Evolutionary conservation across 768 basidiomycete genomes (phyloP).

Genomic region (Russula dissimulans): DNA sequence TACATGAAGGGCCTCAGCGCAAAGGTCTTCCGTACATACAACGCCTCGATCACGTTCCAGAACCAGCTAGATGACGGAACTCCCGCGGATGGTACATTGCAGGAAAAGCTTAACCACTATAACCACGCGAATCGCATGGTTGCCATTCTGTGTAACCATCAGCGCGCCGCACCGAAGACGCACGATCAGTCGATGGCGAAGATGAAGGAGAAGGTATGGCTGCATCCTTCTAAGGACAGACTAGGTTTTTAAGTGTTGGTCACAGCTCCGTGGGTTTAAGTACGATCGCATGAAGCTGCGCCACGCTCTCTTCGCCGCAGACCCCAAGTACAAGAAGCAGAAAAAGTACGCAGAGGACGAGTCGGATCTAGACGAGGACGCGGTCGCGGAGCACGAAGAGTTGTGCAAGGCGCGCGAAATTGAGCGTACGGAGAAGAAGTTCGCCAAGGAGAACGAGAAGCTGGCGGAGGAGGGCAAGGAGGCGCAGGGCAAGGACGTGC

Average conservation of each 20-base stretch:
- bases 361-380: slow-evolving; percentile 92
- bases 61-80: slow-evolving; percentile 73
- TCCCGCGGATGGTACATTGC: slow-evolving; percentile 61
- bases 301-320: slow-evolving; percentile 70
- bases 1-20: slow-evolving; percentile 98
- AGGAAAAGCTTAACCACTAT: slow-evolving; percentile 95
- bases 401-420: slow-evolving; percentile 68
- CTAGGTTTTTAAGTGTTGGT: neutral
- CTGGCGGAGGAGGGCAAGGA: slow-evolving; percentile 60
- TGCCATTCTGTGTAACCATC: slow-evolving; percentile 98
- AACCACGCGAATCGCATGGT: slow-evolving; percentile 96
- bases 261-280: slow-evolving; percentile 76
- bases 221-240: neutral
- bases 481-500: slow-evolving; percentile 46
- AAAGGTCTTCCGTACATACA: slow-evolving; percentile 99
- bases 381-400: slow-evolving; percentile 73
- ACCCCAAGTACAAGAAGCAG: slow-evolving; percentile 75
- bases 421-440: slow-evolving; percentile 90
- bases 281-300: slow-evolving; percentile 98
- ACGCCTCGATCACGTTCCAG: slow-evolving; percentile 95
- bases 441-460: slow-evolving; percentile 89
- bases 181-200: slow-evolving; percentile 93
- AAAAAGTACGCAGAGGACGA: slow-evolving; percentile 72
- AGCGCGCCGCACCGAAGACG: slow-evolving; percentile 84
- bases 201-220: slow-evolving; percentile 77